Evolutionary conservation across 495 filamentous ascomycete species (phyloP), one percentile per base, ranked within the genome.

Genomic region (Sordaria brevicollis): DNA sequence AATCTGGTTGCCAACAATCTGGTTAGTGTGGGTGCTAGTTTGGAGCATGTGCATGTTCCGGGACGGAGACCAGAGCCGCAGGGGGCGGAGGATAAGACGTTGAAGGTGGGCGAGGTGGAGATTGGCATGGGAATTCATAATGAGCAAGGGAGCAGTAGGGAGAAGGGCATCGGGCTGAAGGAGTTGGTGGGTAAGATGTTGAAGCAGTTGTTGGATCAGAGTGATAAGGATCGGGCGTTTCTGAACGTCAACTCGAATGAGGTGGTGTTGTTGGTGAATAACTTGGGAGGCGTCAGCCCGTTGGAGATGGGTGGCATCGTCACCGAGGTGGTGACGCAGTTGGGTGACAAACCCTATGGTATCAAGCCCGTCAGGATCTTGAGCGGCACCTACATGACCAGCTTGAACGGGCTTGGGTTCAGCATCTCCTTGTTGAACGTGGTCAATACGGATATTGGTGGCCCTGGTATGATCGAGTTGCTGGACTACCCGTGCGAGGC

Each of bases 41-140:
- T 99, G 65, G 89, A 90, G 65, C 94, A 96, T 78, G 95, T 98
- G 35, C 95, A 99, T 77, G 91, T 99, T 0, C 95, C 95, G 0
- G 95, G 95, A 13, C 85, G 93, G 74, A 85, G 78, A 2, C 72
- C 68, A 79, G 74, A 75, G 25, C 69, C 78, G 5, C 74, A 80
- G 31, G 77, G 73, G 1, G 77, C 80, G 11, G 71, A 70, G 11
- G 81, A 81, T 13, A 90, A 89, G 54, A 80, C 80, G 5, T 80
- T 96, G 69, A 83, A 81, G 35, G 76, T 83, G 0, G 89, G 88
- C 49, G 91, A 98, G 82, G 89, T 96, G 25, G 95, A 99, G 82
- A 85, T 99, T 73, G 95, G 95, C 19, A 99, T 98, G 95, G 95
- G 95, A 11, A 97, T 98, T 78, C 95, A 99, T 79, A 99, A 99